These are phyloP conservation scores for Striga asiatica DNA, from an alignment of 257 asterid species.

Conservation along the genomic window DNA sequence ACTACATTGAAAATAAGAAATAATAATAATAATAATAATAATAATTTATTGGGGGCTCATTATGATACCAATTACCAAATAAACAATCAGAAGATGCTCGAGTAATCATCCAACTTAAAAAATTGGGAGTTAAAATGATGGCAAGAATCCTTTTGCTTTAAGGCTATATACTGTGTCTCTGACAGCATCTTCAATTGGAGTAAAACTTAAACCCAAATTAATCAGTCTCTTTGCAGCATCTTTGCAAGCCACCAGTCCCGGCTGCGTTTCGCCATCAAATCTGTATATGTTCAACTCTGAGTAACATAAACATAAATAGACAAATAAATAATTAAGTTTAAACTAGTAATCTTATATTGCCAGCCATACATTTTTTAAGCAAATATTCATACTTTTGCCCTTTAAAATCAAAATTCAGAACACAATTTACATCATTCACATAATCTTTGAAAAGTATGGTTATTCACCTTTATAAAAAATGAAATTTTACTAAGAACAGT, in stretches of 20 bases:
- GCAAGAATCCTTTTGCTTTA: slow-evolving; percentile 41
- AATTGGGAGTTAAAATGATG: slow-evolving; percentile 20
- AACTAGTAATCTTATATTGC: no score
- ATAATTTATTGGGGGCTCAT: slow-evolving; percentile 19
- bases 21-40: not conserved
- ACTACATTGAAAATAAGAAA: not conserved
- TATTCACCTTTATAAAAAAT: no score
- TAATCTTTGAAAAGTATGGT: no score
- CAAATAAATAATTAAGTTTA: no score
- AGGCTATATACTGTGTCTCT: slow-evolving; percentile 70
- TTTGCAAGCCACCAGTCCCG: slow-evolving; percentile 57
- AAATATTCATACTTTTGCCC: no score
- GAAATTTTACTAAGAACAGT: no score
- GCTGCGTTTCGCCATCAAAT: slow-evolving; percentile 72
- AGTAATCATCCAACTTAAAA: slow-evolving; percentile 6
- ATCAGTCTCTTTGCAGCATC: slow-evolving; percentile 80
- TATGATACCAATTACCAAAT: slow-evolving; percentile 18
- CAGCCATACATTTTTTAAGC: no score
- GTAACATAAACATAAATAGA: no score
- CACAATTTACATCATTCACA: no score
- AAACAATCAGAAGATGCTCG: slow-evolving; percentile 15
- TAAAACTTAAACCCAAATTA: slow-evolving; percentile 65
- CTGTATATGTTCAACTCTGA: slow-evolving; percentile 31
- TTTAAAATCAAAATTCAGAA: no score
- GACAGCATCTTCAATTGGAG: slow-evolving; percentile 71